These are phyloP conservation scores for Cymodocea nodosa DNA, from an alignment of 116 monocot species.

Conservation along the genomic window DNA sequence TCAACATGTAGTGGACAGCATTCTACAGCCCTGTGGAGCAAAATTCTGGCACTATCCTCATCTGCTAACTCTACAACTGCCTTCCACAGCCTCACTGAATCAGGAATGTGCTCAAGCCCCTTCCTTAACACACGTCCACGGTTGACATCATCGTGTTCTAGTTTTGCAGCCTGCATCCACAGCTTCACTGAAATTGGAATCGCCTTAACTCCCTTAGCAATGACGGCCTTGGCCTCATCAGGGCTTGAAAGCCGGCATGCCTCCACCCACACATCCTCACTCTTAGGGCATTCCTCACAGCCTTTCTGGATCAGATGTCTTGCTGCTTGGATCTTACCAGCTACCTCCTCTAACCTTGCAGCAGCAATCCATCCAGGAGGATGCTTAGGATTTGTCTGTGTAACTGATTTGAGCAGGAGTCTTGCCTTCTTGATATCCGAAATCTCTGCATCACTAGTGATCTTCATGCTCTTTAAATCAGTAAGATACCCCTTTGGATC, in stretches of 20 bases:
- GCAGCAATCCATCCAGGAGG: constrained; percentile 99
- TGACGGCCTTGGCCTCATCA: constrained; percentile 81
- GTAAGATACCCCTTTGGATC: constrained; percentile 97
- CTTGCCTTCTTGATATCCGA: constrained; percentile 98
- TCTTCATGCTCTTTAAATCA: constrained; percentile 98
- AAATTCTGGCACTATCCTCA: constrained; percentile 84
- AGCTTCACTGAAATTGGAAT: constrained; percentile 89
- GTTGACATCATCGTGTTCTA: constrained; percentile 54
- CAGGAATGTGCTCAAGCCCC: constrained; percentile 81
- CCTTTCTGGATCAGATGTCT: constrained; percentile 91
- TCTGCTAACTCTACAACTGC: constrained; percentile 85
- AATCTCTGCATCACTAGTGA: constrained; percentile 94
- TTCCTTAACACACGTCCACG: constrained; percentile 72
- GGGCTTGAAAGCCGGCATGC: constrained; percentile 81
- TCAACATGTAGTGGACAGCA: constrained; percentile 96
- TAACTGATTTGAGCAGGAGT: constrained; percentile 83
- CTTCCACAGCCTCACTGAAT: constrained; percentile 94
- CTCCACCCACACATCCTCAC: constrained; percentile 96
- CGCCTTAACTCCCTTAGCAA: constrained; percentile 74
- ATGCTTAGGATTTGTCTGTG: constrained; percentile 92
- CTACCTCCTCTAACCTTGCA: constrained; percentile 92
- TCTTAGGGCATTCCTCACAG: constrained; percentile 95
- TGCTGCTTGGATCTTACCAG: constrained; percentile 86
- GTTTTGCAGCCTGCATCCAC: constrained; percentile 88
- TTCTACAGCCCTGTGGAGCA: constrained; percentile 91